A percentile compares a stretch with the other conserved stretches of the same genome.
These are phyloP conservation scores for Pseudocercospora pini-densiflorae DNA, from an alignment of 2,329 filamentous ascomycete species.

Conservation along the genomic window DNA sequence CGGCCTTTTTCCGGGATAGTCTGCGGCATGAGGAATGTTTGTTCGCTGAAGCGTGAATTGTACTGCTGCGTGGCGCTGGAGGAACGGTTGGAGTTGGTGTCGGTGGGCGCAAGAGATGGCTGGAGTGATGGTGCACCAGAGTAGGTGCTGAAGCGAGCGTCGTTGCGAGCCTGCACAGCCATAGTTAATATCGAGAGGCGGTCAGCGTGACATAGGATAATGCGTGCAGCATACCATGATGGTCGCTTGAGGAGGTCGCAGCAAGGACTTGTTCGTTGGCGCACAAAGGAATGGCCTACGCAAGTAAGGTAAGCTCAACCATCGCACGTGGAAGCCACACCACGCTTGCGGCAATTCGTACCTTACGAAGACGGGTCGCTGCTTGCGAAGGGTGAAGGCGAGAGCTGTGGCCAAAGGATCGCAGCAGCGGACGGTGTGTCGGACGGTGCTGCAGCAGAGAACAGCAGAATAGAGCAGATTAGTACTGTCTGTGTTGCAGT, in stretches of 20 bases:
- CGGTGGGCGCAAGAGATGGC: conserved; percentile 54
- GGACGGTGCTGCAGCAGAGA: neutral
- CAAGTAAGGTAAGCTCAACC: neutral
- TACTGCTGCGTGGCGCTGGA: conserved; percentile 26
- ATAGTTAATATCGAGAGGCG: conserved; percentile 13
- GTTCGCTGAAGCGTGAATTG: conserved; percentile 30
- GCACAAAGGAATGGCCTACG: neutral
- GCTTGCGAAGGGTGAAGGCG: neutral
- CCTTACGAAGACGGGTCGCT: neutral
- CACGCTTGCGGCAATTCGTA: neutral
- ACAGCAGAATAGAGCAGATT: too few relatives aligned
- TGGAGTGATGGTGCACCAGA: conserved; percentile 56
- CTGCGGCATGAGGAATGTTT: conserved; percentile 26
- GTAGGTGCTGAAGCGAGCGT: conserved; percentile 56
- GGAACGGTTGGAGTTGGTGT: conserved; percentile 37
- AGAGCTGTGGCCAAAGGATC: neutral
- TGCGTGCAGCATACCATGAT: conserved; percentile 17
- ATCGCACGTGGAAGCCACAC: neutral
- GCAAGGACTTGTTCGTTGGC: neutral
- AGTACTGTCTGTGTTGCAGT: neutral
- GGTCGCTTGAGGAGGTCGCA: neutral
- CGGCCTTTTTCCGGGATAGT: conserved; percentile 28
- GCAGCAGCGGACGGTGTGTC: neutral
- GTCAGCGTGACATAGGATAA: conserved; percentile 1
- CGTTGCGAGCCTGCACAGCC: conserved; percentile 27